Conservation (phyloP, 768 basidiomycete genomes). For the Galerina sulciceps region DNA sequence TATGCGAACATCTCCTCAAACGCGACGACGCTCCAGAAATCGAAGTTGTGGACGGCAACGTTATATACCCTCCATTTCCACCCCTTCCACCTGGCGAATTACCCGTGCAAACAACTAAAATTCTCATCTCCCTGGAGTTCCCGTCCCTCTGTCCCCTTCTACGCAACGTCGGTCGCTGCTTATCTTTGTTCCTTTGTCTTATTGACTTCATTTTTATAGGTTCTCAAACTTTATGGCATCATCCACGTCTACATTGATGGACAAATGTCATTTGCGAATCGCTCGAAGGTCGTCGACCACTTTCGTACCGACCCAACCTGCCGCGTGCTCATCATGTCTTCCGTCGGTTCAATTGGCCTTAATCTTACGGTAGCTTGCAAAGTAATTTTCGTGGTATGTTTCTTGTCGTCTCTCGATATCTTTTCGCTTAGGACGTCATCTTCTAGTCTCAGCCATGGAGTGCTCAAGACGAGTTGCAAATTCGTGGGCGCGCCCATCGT, state of each 20-base stretch:
- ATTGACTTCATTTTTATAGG: conserved; percentile 2
- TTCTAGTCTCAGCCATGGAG: conserved; percentile 26
- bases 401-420: background rate
- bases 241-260: conserved; percentile 6
- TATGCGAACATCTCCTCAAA: conserved; percentile 10
- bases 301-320: conserved; percentile 1
- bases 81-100: background rate
- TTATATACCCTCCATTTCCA: conserved; percentile 7
- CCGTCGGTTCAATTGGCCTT: conserved; percentile 9
- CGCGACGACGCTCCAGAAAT: conserved; percentile 16
- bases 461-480: conserved; percentile 28
- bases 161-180: conserved; percentile 19
- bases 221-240: conserved; percentile 13
- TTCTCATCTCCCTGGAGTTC: conserved; percentile 26
- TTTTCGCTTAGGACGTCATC: background rate
- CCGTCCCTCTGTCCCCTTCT: conserved; percentile 14
- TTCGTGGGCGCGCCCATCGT: conserved; percentile 24
- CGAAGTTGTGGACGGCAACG: conserved; percentile 10
- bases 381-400: conserved; percentile 14
- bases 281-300: background rate
- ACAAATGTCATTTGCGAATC: background rate
- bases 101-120: background rate
- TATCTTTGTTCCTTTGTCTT: background rate
- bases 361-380: conserved; percentile 6
- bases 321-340: conserved; percentile 15